phyloP scores from a whole-genome alignment of 2,329 filamentous ascomycete species.

The Penicillium sp. region DNA sequence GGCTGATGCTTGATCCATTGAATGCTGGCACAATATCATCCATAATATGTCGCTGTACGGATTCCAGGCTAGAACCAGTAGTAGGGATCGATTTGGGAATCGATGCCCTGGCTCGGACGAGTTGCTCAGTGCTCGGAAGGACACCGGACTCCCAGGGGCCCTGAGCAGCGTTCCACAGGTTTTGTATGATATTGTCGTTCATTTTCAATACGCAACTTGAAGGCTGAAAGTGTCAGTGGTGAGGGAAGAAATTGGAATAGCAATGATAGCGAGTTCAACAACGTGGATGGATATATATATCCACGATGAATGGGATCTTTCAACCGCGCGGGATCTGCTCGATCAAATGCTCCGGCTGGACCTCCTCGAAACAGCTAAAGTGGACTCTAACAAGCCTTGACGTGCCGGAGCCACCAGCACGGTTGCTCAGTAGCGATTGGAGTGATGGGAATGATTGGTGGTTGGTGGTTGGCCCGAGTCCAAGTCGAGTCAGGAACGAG shows the following conservation, averaged over 20 bases:
- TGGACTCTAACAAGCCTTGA: neutral
- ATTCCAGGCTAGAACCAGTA: constrained; percentile 36
- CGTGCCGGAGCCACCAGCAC: neutral
- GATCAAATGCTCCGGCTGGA: constrained; percentile 18
- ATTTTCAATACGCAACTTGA: too few species aligned
- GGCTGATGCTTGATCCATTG: constrained; percentile 66
- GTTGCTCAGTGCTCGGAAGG: constrained; percentile 34
- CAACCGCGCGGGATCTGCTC: constrained; percentile 17
- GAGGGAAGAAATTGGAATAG: neutral
- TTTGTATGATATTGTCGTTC: constrained; percentile 27
- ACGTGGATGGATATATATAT: constrained; percentile 10
- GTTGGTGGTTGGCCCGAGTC: too few species aligned
- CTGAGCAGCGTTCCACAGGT: constrained; percentile 37
- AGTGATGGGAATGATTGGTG: neutral
- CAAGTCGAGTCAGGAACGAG: neutral
- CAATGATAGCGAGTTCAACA: too few species aligned
- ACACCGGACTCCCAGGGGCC: constrained; percentile 35
- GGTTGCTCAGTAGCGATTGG: too few species aligned
- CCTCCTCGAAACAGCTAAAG: constrained; percentile 15
- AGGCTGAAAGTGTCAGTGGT: too few species aligned
- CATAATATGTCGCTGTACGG: constrained; percentile 43
- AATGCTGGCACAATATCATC: constrained; percentile 58
- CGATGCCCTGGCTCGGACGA: constrained; percentile 39
- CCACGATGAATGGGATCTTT: neutral
- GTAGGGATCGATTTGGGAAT: constrained; percentile 34